Evolutionary conservation across 176 grass and related monocot species (phyloP).

Genomic region (Oryza meridionalis): DNA sequence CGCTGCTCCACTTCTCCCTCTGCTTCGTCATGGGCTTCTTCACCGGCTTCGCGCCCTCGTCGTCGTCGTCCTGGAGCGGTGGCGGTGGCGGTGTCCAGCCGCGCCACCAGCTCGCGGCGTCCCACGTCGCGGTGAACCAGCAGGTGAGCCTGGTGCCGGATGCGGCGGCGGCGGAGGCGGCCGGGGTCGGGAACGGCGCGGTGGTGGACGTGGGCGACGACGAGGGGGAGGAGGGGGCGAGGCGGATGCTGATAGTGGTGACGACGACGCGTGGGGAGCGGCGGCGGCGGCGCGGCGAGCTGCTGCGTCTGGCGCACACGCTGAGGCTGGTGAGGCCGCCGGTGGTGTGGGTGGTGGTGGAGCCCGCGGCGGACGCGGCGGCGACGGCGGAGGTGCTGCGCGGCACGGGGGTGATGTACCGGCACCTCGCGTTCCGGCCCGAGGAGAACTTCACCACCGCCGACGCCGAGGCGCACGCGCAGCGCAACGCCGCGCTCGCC

Average conservation of each 20-base stretch:
- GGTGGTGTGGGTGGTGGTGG: constrained; percentile 88
- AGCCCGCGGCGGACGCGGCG: constrained; percentile 55
- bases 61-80: background rate
- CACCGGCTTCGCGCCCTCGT: constrained; percentile 91
- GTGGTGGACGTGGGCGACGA: constrained; percentile 55
- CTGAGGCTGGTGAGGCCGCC: constrained; percentile 70
- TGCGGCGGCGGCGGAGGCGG: background rate
- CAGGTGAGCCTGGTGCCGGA: constrained; percentile 16
- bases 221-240: constrained; percentile 18
- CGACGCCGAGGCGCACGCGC: constrained; percentile 68
- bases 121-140: constrained; percentile 30
- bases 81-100: background rate
- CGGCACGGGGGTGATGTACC: constrained; percentile 87
- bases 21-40: constrained; percentile 99
- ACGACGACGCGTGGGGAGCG: constrained; percentile 72
- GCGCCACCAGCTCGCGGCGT: constrained; percentile 36
- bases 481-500: constrained; percentile 84
- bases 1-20: constrained; percentile 91
- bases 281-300: constrained; percentile 43
- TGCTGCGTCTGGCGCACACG: constrained; percentile 76
- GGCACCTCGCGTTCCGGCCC: constrained; percentile 78
- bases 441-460: constrained; percentile 88
- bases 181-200: background rate
- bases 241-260: constrained; percentile 69
- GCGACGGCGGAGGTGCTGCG: constrained; percentile 73